Base-by-base conservation (phyloP, 2,329 filamentous ascomycete species). In the Fusarium avenaceum region DNA sequence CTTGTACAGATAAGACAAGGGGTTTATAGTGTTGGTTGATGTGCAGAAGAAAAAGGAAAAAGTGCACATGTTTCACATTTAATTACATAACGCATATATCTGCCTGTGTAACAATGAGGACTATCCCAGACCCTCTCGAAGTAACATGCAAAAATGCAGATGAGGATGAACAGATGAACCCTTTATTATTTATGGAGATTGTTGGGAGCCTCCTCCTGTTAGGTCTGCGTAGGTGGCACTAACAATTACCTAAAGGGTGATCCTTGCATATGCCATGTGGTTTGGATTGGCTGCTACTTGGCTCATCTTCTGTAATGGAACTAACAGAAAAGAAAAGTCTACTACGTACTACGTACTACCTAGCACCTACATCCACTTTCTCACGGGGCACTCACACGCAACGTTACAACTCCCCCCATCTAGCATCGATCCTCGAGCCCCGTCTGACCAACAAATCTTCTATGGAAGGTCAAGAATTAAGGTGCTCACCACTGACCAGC, bases 361-460 rank as follows among this genome's bases (percentile, higher is more conserved):
- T 30, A 13, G 9, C 38, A 32, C 24, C 50, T 42, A 61, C 66
- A 62, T 54, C 57, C 57, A 63, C 48, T 62, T 67, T 67, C 67
- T 69, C 62, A 67, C 61, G 52, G 65, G 47, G 56, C 52, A 47
- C 62, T 63, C 57, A 55, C 66, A 69, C 67, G 67, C 67, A 70
- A 70, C 67, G 67, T 70, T 62, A 62, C 58, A 67, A 61, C 55
- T 52, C 52, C 59, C 63, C 63, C 63, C 64, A 66, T 67, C 58
- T 67, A 50, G 63, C 46, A 63, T 40, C 48, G 57, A 67, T 66
- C 64, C 57, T 67, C 63, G 51, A 61, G 56, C 52, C 63, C 45
- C 46, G 57, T 66, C 56, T 57, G n/a, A 10, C 17, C n/a, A 69
- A 66, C 65, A 57, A 35, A 44, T 35, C 42, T 33, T 33, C 32